Conservation (phyloP, 2,329 filamentous ascomycete genomes). For the Colletotrichum higginsianum region DNA sequence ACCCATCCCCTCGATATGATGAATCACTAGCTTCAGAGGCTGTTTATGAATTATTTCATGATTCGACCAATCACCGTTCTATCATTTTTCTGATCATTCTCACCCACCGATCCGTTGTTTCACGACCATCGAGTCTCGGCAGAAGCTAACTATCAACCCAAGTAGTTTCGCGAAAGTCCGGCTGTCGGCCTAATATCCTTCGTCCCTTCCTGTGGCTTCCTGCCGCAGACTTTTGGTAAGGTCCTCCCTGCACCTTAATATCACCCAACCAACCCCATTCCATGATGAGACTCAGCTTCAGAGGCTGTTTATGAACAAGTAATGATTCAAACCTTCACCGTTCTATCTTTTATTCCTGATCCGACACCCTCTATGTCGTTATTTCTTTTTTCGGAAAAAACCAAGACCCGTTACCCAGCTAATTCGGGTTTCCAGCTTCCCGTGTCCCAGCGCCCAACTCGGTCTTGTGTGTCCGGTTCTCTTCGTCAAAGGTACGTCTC, state of each 20-base stretch:
- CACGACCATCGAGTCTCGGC: neutral
- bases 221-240: neutral
- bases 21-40: slow-evolving; percentile 59
- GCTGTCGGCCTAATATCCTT: neutral
- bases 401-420: slow-evolving; percentile 48
- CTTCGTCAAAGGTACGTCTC: neutral
- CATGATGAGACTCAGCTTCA: slow-evolving; percentile 59
- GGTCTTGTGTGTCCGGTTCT: neutral
- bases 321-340: slow-evolving; percentile 57
- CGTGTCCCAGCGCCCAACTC: slow-evolving; percentile 46
- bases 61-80: slow-evolving; percentile 56
- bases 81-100: slow-evolving; percentile 44
- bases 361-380: neutral
- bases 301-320: slow-evolving; percentile 64
- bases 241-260: neutral
- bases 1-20: slow-evolving; percentile 51
- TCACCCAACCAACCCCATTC: neutral
- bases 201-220: neutral
- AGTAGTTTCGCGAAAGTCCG: neutral
- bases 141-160: neutral
- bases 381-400: slow-evolving; percentile 30
- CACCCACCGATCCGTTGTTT: neutral
- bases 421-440: slow-evolving; percentile 20
- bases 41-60: slow-evolving; percentile 61
- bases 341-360: slow-evolving; percentile 44